Evolutionary conservation across 1,284 basidiomycete genomes (phyloP), one percentile per base, ranked within the genome.

Genomic region (Leccinum fuscescens): DNA sequence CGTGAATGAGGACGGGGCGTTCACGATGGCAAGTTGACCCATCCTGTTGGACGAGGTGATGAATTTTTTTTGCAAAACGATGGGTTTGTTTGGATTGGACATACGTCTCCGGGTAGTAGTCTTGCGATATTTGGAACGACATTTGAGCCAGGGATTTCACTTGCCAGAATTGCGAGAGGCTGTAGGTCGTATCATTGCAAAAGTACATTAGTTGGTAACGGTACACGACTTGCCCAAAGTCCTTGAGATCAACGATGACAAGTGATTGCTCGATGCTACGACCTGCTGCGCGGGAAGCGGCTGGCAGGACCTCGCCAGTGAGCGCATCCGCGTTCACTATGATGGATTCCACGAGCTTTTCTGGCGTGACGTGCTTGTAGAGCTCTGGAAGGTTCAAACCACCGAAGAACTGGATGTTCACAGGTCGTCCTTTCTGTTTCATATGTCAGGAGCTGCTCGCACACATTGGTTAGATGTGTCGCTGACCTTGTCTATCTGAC

Each of bases 41-140:
- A 90, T 88, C 4, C 85, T 86, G 60, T 42, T 29, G 54, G 17
- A 49, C 58, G 33, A 49, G 35, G 49, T n/a, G n/a, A 24, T 24
- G 24, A 24, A 24, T 24, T 24, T 24, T 24, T 24, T 24, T 24
- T 14, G 50, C 6, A 46, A 29, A 11, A 22, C 29, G 5, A 11
- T 2, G 11, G 6, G 8, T 20, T 17, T 29, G 8, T 37, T 24
- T 31, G 6, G 6, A 17, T 46, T 44, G 48, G 39, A 71, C 82
- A 62, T 68, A 90, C 88, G 86, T 86, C 70, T 90, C 88, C 2
- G 89, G 88, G 64, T 82, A 89, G 71, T 88, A 90, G 67, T 89
- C 87, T 72, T 90, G 88, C 1, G 88, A 88, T 55, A 90, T 78
- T 66, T 89, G 86, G 72, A 90, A 88, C 4, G 84, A 83, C 54